These are phyloP conservation scores for Barnettozyma wickerhamii DNA, from an alignment of 805 yeast species.

Conservation along the genomic window DNA sequence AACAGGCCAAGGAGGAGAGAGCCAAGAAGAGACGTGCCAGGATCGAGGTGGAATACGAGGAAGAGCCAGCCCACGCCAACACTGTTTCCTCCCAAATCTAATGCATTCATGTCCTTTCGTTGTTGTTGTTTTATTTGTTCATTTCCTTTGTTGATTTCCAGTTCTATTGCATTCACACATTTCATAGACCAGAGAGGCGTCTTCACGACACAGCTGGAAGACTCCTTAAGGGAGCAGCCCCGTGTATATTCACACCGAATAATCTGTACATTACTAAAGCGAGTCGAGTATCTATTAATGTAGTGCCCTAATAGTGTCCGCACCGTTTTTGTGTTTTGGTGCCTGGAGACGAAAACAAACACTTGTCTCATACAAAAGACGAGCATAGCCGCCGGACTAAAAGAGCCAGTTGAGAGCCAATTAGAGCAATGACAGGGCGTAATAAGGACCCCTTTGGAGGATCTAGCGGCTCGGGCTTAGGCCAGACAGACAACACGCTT, in stretches of 20 bases:
- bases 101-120: not conserved
- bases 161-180: conserved; percentile 4
- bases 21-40: conserved; percentile 57
- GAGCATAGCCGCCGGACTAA: no score
- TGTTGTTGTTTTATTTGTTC: not conserved
- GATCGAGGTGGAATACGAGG: conserved; percentile 82
- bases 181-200: not conserved
- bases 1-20: conserved; percentile 35
- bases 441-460: not conserved
- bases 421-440: not conserved
- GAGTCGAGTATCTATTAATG: no score
- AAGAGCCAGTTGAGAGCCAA: no score
- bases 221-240: not conserved
- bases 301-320: not conserved
- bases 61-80: conserved; percentile 43
- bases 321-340: not conserved
- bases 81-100: conserved; percentile 11
- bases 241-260: not conserved
- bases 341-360: no score
- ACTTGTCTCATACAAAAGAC: no score
- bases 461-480: not conserved
- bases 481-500: conserved; percentile 25
- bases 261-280: conserved; percentile 7
- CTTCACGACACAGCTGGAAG: not conserved
- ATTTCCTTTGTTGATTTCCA: not conserved